A percentile compares a stretch with the other conserved stretches of the same genome.
phyloP scores from a whole-genome alignment of 2,329 filamentous ascomycete genomes.

The Talaromyces sp. region DNA sequence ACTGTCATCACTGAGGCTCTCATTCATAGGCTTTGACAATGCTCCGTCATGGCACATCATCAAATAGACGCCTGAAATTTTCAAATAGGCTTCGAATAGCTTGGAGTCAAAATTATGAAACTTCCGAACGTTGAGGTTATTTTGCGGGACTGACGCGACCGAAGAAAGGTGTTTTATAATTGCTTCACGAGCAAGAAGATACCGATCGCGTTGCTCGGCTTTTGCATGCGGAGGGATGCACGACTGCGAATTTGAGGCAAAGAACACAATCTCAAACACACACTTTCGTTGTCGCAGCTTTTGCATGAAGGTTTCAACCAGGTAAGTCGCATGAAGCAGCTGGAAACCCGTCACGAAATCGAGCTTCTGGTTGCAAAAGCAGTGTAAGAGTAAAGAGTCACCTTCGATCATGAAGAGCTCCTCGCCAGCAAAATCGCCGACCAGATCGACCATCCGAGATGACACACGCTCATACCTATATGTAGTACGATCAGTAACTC shows the following conservation, averaged over 20 bases:
- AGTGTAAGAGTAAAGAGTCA: constrained; percentile 69
- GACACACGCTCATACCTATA: too few relatives aligned
- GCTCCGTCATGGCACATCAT: constrained; percentile 69
- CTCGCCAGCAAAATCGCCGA: constrained; percentile 74
- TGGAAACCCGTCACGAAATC: constrained; percentile 69
- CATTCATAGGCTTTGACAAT: constrained; percentile 5
- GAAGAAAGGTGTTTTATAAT: constrained; percentile 65
- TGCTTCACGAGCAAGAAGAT: constrained; percentile 63
- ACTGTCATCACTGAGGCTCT: background rate
- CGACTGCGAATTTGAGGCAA: constrained; percentile 55
- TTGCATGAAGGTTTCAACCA: constrained; percentile 67
- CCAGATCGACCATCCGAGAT: constrained; percentile 62
- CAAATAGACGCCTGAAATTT: constrained; percentile 62
- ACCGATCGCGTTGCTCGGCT: constrained; percentile 51
- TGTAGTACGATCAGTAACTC: too few relatives aligned
- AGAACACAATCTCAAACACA: constrained; percentile 72
- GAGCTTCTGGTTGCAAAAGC: constrained; percentile 63
- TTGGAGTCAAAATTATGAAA: constrained; percentile 33
- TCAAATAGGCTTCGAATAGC: constrained; percentile 60
- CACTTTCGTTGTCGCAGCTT: constrained; percentile 66
- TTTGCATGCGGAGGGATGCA: constrained; percentile 56
- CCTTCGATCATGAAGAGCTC: constrained; percentile 74
- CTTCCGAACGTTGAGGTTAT: constrained; percentile 31
- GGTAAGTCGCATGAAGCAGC: constrained; percentile 69
- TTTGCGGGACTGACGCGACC: constrained; percentile 42